A percentile compares a stretch with the other conserved stretches of the same genome.
These are phyloP conservation scores for Coix lacrymajobi DNA, from an alignment of 176 grass and related monocot species.

Conservation along the genomic window DNA sequence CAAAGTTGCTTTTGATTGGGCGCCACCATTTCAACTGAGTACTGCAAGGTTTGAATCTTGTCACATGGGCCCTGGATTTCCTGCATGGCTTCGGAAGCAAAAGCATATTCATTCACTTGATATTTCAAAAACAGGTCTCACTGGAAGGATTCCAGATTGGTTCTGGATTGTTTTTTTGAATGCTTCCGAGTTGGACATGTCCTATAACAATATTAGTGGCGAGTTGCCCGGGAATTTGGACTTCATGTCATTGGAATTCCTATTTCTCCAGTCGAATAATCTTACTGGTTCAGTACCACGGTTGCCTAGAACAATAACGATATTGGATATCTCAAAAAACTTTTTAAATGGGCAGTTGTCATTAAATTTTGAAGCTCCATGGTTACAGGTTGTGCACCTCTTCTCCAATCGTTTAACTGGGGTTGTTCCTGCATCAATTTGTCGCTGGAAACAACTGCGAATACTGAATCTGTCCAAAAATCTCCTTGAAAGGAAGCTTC, in stretches of 20 bases:
- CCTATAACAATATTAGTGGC: not conserved
- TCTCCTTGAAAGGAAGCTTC: not conserved
- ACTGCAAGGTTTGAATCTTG: fast-evolving
- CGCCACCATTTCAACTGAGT: not conserved
- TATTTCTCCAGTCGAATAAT: not conserved
- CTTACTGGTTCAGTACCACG: not conserved
- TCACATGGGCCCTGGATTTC: not conserved
- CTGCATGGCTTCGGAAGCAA: not conserved
- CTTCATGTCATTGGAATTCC: not conserved
- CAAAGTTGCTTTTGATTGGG: not conserved
- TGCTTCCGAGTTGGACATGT: not conserved
- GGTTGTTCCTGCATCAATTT: not conserved
- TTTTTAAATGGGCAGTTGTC: not conserved
- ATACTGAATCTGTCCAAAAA: not conserved
- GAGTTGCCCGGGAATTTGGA: not conserved
- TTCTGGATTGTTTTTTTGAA: not conserved
- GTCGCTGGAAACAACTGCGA: not conserved
- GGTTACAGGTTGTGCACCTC: not conserved
- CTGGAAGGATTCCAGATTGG: not conserved
- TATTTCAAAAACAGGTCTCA: not conserved
- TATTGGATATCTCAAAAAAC: not conserved
- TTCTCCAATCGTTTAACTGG: not conserved
- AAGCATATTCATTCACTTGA: not conserved
- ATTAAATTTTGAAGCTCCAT: not conserved
- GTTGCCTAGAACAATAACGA: not conserved